Conservation (phyloP, 225 moss, liverwort and hornwort genomes). For the Physcomitrium patens region DNA sequence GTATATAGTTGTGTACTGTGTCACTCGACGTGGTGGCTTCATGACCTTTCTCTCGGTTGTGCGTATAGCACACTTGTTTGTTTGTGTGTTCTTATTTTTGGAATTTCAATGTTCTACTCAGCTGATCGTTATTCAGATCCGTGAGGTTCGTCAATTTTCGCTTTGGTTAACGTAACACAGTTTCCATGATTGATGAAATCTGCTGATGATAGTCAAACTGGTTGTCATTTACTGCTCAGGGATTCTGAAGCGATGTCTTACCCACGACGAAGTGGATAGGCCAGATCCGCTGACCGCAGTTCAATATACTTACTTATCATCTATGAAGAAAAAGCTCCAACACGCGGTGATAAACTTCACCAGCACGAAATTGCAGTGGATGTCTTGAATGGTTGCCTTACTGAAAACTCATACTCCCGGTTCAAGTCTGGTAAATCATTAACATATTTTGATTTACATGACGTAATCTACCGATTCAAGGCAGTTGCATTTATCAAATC, state of each 20-base stretch:
- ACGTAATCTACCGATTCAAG: constrained; percentile 17
- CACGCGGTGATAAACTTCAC: constrained; percentile 9
- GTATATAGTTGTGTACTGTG: not conserved
- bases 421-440: constrained; percentile 10
- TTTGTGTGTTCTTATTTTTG: not conserved
- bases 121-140: constrained; percentile 10
- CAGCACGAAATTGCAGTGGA: constrained; percentile 17
- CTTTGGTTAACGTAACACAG: not conserved
- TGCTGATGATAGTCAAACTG: constrained; percentile 20
- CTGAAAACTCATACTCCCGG: constrained; percentile 10
- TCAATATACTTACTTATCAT: constrained; percentile 87
- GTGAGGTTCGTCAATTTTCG: not conserved
- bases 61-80: constrained; percentile 9
- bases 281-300: constrained; percentile 83
- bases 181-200: not conserved
- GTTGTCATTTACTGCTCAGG: constrained; percentile 44
- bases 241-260: constrained; percentile 86
- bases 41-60: not conserved
- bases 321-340: constrained; percentile 83
- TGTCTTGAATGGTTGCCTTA: constrained; percentile 1
- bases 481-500: not conserved
- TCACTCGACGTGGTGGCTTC: not conserved
- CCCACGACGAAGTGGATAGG: constrained; percentile 82
- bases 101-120: not conserved
- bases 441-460: not conserved